Percentiles rank a stretch among this genome's conserved stretches.
phyloP scores from a whole-genome alignment of 192 early-diverging fungal genomes.

The Entomortierella parvispora region DNA sequence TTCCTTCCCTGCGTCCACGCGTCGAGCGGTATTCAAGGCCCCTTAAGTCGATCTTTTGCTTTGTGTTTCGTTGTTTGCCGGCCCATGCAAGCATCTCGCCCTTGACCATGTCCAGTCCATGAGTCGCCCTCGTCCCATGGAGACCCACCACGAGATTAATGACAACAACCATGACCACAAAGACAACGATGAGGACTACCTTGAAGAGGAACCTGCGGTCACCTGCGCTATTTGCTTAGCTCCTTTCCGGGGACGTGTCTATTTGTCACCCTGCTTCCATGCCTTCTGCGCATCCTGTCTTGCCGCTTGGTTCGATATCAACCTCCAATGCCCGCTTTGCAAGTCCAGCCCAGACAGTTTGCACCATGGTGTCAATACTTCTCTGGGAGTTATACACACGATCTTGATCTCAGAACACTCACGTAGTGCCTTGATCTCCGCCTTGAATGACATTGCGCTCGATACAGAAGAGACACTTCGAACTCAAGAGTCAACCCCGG shows the following conservation, averaged over 20 bases:
- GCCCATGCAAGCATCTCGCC: too few relatives aligned
- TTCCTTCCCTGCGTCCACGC: too few relatives aligned
- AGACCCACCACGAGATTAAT: too few relatives aligned
- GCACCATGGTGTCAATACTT: conserved; percentile 26
- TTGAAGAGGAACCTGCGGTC: background rate
- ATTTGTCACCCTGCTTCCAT: conserved; percentile 38
- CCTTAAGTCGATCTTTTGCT: too few relatives aligned
- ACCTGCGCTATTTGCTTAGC: conserved; percentile 38
- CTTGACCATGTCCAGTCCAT: too few relatives aligned
- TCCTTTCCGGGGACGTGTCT: conserved; percentile 13
- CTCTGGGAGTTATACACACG: conserved; percentile 25
- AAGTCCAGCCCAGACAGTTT: conserved; percentile 18
- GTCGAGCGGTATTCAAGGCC: too few relatives aligned
- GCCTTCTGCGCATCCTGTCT: conserved; percentile 40
- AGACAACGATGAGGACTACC: background rate
- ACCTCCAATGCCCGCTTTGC: conserved; percentile 24
- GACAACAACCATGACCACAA: background rate
- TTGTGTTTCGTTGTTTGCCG: too few relatives aligned
- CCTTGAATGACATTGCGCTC: background rate
- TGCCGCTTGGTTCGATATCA: conserved; percentile 27
- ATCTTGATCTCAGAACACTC: background rate
- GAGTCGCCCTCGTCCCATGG: too few relatives aligned
- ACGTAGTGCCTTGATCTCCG: background rate
- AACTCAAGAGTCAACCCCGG: too few relatives aligned
- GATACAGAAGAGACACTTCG: too few relatives aligned